phyloP scores from a whole-genome alignment of 495 filamentous ascomycete species.

The Neurospora intermedia region DNA sequence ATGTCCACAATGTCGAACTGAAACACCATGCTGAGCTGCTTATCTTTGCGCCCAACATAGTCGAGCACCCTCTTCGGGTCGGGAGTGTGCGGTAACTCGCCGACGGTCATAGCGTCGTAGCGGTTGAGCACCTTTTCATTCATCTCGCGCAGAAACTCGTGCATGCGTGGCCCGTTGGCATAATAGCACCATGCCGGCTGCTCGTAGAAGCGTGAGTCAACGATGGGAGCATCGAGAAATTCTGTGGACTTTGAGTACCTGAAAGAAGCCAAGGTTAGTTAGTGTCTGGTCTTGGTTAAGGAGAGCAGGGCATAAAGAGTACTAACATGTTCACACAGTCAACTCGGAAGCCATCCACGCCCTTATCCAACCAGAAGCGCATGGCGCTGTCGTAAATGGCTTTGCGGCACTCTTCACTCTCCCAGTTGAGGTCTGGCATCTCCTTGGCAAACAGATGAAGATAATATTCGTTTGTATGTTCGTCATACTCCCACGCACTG shows the following conservation, averaged over 20 bases:
- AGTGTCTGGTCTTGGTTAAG: neutral
- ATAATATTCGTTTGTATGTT: conserved; percentile 55
- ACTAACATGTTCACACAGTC: conserved; percentile 51
- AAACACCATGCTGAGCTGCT: conserved; percentile 68
- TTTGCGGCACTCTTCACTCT: conserved; percentile 46
- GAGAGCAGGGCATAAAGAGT: neutral
- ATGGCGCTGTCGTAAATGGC: conserved; percentile 56
- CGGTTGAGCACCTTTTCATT: conserved; percentile 49
- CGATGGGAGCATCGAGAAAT: conserved; percentile 51
- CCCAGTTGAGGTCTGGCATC: conserved; percentile 71
- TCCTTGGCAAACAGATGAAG: conserved; percentile 54
- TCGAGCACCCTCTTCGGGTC: conserved; percentile 47
- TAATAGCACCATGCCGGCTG: conserved; percentile 44
- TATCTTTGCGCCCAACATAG: conserved; percentile 44
- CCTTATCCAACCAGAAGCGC: conserved; percentile 62
- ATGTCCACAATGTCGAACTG: conserved; percentile 58
- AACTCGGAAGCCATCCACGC: conserved; percentile 59
- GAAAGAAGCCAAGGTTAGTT: neutral
- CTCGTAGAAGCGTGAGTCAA: conserved; percentile 25
- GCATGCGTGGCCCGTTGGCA: conserved; percentile 54
- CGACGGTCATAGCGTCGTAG: conserved; percentile 60
- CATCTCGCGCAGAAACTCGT: conserved; percentile 55
- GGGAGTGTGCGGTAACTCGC: conserved; percentile 57
- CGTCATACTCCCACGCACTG: conserved; percentile 57
- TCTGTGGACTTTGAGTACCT: conserved; percentile 49